Percentiles rank a stretch among this genome's conserved stretches.
Evolutionary conservation across 352 stramenopile genomes (phyloP).

Genomic region (Blastocystis sp.): DNA sequence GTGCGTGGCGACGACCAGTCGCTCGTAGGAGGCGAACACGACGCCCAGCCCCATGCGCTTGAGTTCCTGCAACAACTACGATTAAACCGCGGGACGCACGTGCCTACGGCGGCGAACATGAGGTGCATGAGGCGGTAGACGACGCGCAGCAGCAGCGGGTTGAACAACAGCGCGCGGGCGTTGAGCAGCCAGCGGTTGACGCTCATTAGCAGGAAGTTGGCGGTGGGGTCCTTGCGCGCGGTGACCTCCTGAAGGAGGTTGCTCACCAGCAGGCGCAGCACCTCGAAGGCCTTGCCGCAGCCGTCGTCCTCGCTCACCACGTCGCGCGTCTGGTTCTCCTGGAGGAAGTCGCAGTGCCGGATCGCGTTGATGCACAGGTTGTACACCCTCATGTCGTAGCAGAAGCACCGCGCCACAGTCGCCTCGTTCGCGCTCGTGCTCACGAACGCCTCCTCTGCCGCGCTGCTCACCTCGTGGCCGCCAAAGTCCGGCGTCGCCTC

Average conservation of each 20-base stretch:
- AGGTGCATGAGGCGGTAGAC: slow-evolving; percentile 87
- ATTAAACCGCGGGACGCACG: slow-evolving; percentile 72
- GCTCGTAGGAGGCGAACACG: slow-evolving; percentile 84
- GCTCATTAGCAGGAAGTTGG: slow-evolving; percentile 90
- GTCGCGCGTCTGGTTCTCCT: slow-evolving; percentile 66
- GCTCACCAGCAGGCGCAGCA: slow-evolving; percentile 86
- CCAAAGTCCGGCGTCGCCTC: slow-evolving; percentile 84
- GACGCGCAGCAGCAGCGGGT: slow-evolving; percentile 87
- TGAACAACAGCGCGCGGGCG: slow-evolving; percentile 84
- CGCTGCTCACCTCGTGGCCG: slow-evolving; percentile 73
- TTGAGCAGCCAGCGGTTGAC: slow-evolving; percentile 90
- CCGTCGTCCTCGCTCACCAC: slow-evolving; percentile 50
- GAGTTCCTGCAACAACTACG: slow-evolving; percentile 87
- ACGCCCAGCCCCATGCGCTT: slow-evolving; percentile 87
- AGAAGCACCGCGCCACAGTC: slow-evolving; percentile 84
- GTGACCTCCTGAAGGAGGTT: slow-evolving; percentile 88
- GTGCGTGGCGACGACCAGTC: slow-evolving; percentile 81
- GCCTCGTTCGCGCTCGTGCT: slow-evolving; percentile 81
- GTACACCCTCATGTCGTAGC: slow-evolving; percentile 81
- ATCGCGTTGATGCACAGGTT: slow-evolving; percentile 80
- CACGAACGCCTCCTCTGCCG: slow-evolving; percentile 70
- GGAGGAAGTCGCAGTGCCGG: slow-evolving; percentile 73
- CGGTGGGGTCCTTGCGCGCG: slow-evolving; percentile 82
- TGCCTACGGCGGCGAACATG: slow-evolving; percentile 55
- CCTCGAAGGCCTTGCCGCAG: slow-evolving; percentile 84